A percentile compares a stretch with the other conserved stretches of the same genome.
Conservation (phyloP, 768 basidiomycete species). For the Collybiopsis luxurians region DNA sequence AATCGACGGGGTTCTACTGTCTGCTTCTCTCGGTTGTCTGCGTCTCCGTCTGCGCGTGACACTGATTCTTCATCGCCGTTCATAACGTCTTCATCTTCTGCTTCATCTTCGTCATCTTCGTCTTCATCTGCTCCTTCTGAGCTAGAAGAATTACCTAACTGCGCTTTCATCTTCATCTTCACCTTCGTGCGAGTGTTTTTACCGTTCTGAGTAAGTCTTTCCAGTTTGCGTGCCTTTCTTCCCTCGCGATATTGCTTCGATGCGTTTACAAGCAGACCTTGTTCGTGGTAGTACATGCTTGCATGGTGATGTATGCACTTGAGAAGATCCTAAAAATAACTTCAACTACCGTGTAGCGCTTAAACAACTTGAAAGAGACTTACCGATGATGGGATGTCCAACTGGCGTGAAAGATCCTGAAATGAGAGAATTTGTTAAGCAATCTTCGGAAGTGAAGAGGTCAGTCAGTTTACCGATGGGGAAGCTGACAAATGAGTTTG, state of each 20-base stretch:
- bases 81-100: background rate
- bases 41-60: background rate
- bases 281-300: conserved; percentile 41
- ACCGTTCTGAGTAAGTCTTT: background rate
- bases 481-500: background rate
- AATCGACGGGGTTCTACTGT: background rate
- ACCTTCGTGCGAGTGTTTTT: background rate
- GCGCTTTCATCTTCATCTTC: background rate
- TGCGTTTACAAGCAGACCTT: conserved; percentile 36
- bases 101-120: background rate
- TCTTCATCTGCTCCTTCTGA: background rate
- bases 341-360: conserved; percentile 16
- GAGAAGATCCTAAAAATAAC: conserved; percentile 38
- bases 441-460: no score
- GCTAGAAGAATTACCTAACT: background rate
- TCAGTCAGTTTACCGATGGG: background rate
- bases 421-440: no score
- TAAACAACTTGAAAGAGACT: conserved; percentile 21
- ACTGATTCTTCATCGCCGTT: conserved; percentile 2
- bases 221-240: conserved; percentile 4
- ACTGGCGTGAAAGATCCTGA: background rate
- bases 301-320: conserved; percentile 52
- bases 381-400: conserved; percentile 4
- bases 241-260: conserved; percentile 19
- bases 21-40: background rate